Evolutionary conservation across 2,329 filamentous ascomycete genomes (phyloP), one percentile per base, ranked within the genome.

Genomic region (Fusarium sulawesiense): DNA sequence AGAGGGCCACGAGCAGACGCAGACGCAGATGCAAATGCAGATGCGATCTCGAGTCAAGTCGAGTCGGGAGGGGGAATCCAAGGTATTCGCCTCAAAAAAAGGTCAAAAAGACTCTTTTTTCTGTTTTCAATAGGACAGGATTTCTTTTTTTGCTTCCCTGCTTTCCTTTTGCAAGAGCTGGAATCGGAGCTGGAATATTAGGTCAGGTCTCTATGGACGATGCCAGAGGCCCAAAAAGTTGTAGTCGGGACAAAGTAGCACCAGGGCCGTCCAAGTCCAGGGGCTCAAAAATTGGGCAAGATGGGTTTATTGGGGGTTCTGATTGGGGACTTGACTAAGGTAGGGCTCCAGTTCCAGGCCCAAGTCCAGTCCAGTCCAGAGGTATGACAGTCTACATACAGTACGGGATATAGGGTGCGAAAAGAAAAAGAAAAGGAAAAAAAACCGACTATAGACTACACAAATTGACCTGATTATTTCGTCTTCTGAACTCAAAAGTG

Each of bases 211-310:
- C 56, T 64, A 68, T 53, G 68, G 64, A 69, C 68, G 53, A 64
- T 70, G 61, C 59, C 59, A 71, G 64, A 71, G 68, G 68, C 68
- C 68, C 68, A 71, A 71, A 71, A 71, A 65, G 68, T 56, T 61
- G 68, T 58, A 65, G 67, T 70, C 50, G 68, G 68, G 41, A 54
- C 65, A 70, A 70, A 69, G 67, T 71, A 71, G 45, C 63, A 63
- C 63, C 63, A 64, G 68, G 44, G 56, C 61, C 61, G 60, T 62
- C 66, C 34, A 71, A 71, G 68, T 37, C 34, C 34, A 37, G 68
- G 50, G 68, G 67, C 50, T 70, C 61, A 48, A 67, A 51, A 51
- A 51, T 27, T 51, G 48, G 48, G 23, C 66, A 58, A 66, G 66
- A 67, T 70, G 60, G 51, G 55, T 63, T 48, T 37, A 18, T 59